Percentiles rank a stretch among this genome's conserved stretches.
Evolutionary conservation across 2,329 filamentous ascomycete species (phyloP).

Genomic region (Chaetoscypha palmicola): DNA sequence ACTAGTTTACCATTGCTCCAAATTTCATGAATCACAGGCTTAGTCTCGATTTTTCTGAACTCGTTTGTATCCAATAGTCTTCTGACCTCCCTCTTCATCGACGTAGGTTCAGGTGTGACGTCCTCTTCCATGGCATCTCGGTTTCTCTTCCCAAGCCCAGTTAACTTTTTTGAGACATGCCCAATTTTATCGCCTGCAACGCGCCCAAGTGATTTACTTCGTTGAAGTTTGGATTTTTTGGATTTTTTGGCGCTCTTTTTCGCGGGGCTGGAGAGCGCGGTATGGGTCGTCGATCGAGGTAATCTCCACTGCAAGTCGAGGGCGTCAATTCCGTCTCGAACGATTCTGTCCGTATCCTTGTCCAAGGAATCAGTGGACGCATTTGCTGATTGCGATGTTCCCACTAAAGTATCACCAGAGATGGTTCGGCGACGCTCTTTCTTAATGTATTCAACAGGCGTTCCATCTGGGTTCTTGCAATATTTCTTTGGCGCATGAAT

Average conservation of each 20-base stretch:
- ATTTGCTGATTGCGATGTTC: slow-evolving; percentile 28
- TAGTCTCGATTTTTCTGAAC: slow-evolving; percentile 50
- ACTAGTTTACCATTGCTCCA: slow-evolving; percentile 61
- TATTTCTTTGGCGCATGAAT: slow-evolving; percentile 41
- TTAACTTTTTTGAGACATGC: slow-evolving; percentile 41
- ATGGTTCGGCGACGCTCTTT: slow-evolving; percentile 38
- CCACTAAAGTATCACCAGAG: slow-evolving; percentile 33
- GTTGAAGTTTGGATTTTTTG: slow-evolving; percentile 27
- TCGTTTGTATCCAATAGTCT: slow-evolving; percentile 58
- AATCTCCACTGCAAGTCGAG: slow-evolving; percentile 39
- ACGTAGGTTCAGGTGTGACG: slow-evolving; percentile 34
- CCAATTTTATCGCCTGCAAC: slow-evolving; percentile 32
- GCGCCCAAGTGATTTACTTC: slow-evolving; percentile 36
- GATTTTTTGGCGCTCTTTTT: slow-evolving; percentile 23
- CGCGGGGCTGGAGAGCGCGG: slow-evolving; percentile 22
- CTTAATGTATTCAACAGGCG: slow-evolving; percentile 1
- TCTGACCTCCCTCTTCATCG: slow-evolving; percentile 50
- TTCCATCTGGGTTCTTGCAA: slow-evolving; percentile 40
- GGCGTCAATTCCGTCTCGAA: slow-evolving; percentile 40
- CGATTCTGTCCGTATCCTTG: slow-evolving; percentile 26
- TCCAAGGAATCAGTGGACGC: slow-evolving; percentile 21
- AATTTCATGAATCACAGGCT: slow-evolving; percentile 50
- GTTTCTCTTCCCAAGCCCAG: slow-evolving; percentile 53
- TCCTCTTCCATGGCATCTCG: slow-evolving; percentile 43
- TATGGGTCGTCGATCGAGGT: slow-evolving; percentile 29